Conservation (phyloP, 2,329 filamentous ascomycete species). For the Emergomyces africanus region DNA sequence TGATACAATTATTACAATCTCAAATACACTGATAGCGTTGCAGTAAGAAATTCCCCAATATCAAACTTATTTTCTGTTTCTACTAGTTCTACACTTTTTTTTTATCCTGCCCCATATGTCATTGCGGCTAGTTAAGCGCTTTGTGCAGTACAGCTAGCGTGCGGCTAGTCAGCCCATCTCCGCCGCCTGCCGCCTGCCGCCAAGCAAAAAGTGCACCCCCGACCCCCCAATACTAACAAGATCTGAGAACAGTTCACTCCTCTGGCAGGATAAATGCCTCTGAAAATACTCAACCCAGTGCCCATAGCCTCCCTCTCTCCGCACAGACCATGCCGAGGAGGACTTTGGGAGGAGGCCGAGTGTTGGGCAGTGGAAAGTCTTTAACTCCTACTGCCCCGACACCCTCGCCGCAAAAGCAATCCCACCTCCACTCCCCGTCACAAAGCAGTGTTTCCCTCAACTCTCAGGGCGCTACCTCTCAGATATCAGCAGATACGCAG, state of each 20-base stretch:
- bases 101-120: background rate
- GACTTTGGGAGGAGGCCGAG: slow-evolving; percentile 83
- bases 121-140: background rate
- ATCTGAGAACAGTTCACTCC: background rate
- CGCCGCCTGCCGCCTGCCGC: no score
- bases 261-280: background rate
- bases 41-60: background rate
- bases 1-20: background rate
- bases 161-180: background rate
- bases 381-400: slow-evolving; percentile 52
- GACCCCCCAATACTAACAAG: background rate
- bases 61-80: background rate
- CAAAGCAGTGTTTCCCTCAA: slow-evolving; percentile 65
- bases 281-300: background rate
- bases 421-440: slow-evolving; percentile 44
- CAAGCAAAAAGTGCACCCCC: background rate
- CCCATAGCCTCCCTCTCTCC: background rate
- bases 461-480: slow-evolving; percentile 61
- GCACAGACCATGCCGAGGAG: slow-evolving; percentile 55
- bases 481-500: slow-evolving; percentile 57
- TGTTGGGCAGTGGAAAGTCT: slow-evolving; percentile 75
- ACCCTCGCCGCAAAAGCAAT: slow-evolving; percentile 18
- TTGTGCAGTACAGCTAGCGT: no score
- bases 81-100: background rate
- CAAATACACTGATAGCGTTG: background rate